Percentiles rank a stretch among this genome's conserved stretches.
Conservation (phyloP, 495 filamentous ascomycete genomes). For the Neurospora discreta region DNA sequence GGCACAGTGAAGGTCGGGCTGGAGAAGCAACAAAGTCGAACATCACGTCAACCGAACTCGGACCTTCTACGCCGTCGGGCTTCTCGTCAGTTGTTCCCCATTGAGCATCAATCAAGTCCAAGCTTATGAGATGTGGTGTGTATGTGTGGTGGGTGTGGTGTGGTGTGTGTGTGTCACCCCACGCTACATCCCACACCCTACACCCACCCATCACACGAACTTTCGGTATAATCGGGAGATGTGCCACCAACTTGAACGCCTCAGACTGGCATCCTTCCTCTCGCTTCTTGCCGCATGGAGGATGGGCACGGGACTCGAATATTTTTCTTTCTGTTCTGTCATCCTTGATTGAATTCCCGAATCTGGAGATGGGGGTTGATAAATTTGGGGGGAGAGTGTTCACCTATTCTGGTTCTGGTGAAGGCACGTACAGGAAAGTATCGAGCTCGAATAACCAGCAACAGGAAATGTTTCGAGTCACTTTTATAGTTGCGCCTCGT, state of each 20-base stretch:
- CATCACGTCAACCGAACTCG: background rate
- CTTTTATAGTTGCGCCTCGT: too few species aligned
- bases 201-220: background rate
- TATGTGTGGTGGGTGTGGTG: background rate
- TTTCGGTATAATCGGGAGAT: background rate
- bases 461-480: background rate
- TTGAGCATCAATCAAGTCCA: background rate
- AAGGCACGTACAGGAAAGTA: too few species aligned
- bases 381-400: background rate
- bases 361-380: background rate
- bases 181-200: background rate
- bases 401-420: background rate
- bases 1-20: background rate
- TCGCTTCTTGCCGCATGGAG: background rate
- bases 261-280: background rate
- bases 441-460: background rate
- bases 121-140: background rate
- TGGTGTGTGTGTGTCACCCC: background rate
- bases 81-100: background rate
- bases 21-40: background rate
- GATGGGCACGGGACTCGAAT: slow-evolving; percentile 7
- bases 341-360: background rate
- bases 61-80: background rate
- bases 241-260: background rate
- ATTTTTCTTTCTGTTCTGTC: background rate